These are phyloP conservation scores for Hygrocybe punicea DNA, from an alignment of 768 basidiomycete genomes.

Conservation along the genomic window DNA sequence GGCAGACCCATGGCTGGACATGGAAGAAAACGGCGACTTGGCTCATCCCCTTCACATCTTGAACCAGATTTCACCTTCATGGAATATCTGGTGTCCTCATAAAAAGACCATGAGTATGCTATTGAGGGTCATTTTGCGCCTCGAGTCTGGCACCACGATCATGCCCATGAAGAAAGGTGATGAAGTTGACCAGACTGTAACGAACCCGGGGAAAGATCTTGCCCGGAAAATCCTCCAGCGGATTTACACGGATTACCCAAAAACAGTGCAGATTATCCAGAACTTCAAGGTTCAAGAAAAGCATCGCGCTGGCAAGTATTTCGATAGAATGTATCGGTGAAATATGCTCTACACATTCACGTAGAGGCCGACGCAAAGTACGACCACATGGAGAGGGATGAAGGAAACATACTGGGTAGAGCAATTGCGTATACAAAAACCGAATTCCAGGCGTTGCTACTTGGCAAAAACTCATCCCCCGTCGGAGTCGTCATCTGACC, in stretches of 20 bases:
- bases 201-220: conserved; percentile 21
- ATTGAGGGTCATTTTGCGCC: conserved; percentile 42
- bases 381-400: background rate
- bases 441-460: background rate
- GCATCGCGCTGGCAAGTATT: conserved; percentile 11
- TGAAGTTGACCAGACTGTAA: conserved; percentile 18
- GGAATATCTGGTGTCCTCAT: conserved; percentile 68
- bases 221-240: conserved; percentile 43
- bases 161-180: conserved; percentile 37
- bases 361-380: background rate
- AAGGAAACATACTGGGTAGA: background rate
- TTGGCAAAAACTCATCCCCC: background rate
- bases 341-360: background rate
- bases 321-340: background rate
- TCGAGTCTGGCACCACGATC: conserved; percentile 50
- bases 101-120: conserved; percentile 46
- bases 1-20: conserved; percentile 5
- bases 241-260: conserved; percentile 52
- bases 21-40: conserved; percentile 39
- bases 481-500: conserved; percentile 20
- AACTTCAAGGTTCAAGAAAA: conserved; percentile 33
- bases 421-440: background rate
- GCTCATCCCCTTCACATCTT: conserved; percentile 59
- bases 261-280: conserved; percentile 34
- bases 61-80: conserved; percentile 59